Percentiles rank a stretch among this genome's conserved stretches.
These are phyloP conservation scores for Aspergillus caelatus DNA, from an alignment of 2,329 filamentous ascomycete species.

Conservation along the genomic window DNA sequence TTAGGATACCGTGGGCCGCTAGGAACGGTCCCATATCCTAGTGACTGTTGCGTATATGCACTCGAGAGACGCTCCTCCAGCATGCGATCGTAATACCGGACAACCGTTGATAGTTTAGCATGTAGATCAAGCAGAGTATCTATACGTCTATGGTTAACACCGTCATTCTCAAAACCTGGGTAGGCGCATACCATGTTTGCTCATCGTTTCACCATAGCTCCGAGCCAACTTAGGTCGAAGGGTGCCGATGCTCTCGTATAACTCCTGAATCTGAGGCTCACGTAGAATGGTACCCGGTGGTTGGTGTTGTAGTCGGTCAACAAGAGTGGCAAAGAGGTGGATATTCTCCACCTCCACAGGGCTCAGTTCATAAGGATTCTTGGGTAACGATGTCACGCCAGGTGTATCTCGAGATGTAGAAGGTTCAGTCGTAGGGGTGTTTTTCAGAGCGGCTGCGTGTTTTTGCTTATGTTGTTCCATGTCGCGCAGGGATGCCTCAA, in stretches of 20 bases:
- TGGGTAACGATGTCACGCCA: conserved; percentile 63
- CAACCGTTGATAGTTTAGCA: conserved; percentile 91
- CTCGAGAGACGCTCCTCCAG: conserved; percentile 91
- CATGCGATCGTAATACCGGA: conserved; percentile 97
- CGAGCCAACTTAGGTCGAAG: conserved; percentile 89
- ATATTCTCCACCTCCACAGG: conserved; percentile 96
- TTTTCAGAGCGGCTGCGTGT: conserved; percentile 80
- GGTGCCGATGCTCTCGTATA: conserved; percentile 96
- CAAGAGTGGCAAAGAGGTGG: conserved; percentile 89
- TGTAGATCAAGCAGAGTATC: conserved; percentile 93
- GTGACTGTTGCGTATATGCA: conserved; percentile 81
- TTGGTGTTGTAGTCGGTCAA: conserved; percentile 92
- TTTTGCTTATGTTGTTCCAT: conserved; percentile 98
- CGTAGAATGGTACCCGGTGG: conserved; percentile 93
- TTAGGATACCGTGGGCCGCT: conserved; percentile 55
- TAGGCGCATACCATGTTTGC: conserved; percentile 79
- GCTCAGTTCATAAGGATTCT: conserved; percentile 92
- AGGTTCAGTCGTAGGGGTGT: conserved; percentile 65
- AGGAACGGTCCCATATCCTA: conserved; percentile 60
- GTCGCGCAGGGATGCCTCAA: conserved; percentile 89
- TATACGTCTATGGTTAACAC: conserved; percentile 40
- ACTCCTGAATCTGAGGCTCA: conserved; percentile 95
- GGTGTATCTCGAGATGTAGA: conserved; percentile 51
- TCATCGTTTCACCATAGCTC: conserved; percentile 98
- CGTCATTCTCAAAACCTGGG: not conserved